These are phyloP conservation scores for Pelargonium fulgidum DNA, from an alignment of 441 rosid genomes.

Conservation along the genomic window DNA sequence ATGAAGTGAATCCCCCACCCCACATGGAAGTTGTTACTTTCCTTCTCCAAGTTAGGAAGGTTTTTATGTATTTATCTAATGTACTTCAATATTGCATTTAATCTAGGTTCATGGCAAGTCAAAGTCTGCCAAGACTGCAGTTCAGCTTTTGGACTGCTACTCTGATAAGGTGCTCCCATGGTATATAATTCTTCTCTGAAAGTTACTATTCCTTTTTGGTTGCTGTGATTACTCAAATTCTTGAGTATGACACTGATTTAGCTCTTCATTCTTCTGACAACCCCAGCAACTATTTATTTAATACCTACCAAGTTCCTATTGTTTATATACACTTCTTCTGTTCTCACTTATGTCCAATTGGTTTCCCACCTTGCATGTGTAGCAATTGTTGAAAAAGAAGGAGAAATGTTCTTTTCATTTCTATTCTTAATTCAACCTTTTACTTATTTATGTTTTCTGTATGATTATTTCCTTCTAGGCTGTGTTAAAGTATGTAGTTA, in stretches of 20 bases:
- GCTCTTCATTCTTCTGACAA: not conserved
- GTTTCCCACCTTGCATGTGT: not conserved
- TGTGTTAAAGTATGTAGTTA: not conserved
- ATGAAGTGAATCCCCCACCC: no score
- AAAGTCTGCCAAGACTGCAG: constrained; percentile 36
- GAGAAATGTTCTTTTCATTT: not conserved
- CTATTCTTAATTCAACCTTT: not conserved
- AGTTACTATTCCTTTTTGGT: constrained; percentile 10
- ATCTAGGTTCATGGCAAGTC: constrained; percentile 52
- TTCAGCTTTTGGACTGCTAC: constrained; percentile 70
- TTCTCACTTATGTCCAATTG: not conserved
- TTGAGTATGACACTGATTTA: not conserved
- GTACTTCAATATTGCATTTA: constrained; percentile 14
- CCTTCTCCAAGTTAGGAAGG: not conserved
- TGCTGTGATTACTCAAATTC: not conserved
- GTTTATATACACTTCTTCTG: no score
- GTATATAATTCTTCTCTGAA: constrained; percentile 35
- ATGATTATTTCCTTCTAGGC: not conserved
- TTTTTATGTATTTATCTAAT: constrained; percentile 10
- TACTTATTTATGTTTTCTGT: not conserved
- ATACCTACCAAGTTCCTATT: no score
- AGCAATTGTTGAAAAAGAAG: not conserved
- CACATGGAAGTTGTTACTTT: not conserved
- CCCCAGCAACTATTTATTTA: not conserved
- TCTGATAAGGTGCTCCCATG: constrained; percentile 65